Evolutionary conservation across 208 protist genomes (phyloP).

Genomic region (Porcisia hertigi): DNA sequence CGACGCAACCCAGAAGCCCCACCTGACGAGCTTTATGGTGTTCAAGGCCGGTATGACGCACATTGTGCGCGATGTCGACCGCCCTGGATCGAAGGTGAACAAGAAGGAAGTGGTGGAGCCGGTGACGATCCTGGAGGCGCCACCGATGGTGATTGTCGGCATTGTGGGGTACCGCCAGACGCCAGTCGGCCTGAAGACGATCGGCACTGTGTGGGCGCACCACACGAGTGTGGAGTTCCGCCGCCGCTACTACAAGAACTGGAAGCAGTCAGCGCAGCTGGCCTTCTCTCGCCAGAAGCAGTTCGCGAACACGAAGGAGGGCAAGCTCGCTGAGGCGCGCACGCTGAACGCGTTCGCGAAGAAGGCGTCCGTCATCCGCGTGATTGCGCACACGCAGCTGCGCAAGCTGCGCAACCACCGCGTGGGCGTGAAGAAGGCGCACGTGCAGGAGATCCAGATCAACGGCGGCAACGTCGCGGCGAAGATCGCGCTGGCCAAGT

Average conservation of each 20-base stretch:
- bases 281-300: conserved; percentile 95
- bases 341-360: conserved; percentile 95
- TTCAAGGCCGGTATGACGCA: conserved; percentile 99
- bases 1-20: conserved; percentile 90
- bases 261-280: conserved; percentile 97
- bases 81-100: conserved; percentile 95
- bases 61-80: conserved; percentile 98
- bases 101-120: conserved; percentile 99
- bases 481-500: conserved; percentile 86
- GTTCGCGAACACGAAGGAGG: conserved; percentile 57
- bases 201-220: conserved; percentile 98
- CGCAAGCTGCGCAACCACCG: conserved; percentile 97
- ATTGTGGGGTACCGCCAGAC: conserved; percentile 99
- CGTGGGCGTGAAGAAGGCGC: conserved; percentile 98
- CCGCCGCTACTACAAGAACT: conserved; percentile 99
- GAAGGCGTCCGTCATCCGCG: conserved; percentile 96
- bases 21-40: conserved; percentile 98
- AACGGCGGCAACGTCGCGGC: conserved; percentile 97
- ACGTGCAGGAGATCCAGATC: conserved; percentile 99
- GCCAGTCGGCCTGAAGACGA: conserved; percentile 94
- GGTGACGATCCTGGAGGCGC: conserved; percentile 98
- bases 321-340: conserved; percentile 82
- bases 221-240: conserved; percentile 95
- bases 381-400: conserved; percentile 99
- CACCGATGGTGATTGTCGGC: conserved; percentile 98